Conservation (phyloP, 768 basidiomycete species). For the Mycena sanguinolenta region DNA sequence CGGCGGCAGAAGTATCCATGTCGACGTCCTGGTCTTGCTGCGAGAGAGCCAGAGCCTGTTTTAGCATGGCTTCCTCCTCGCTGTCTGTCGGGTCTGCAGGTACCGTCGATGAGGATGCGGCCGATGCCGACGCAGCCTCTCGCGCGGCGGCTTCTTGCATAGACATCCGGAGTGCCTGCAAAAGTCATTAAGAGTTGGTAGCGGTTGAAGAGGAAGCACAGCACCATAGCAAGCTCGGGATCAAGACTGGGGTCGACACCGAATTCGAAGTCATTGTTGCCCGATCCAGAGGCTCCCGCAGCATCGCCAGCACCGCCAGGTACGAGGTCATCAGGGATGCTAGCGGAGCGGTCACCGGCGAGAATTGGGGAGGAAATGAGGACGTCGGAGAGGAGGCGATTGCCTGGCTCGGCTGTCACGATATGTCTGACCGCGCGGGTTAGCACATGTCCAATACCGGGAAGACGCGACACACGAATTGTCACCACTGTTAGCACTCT, state of each 20-base stretch:
- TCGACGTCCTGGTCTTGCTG: constrained; percentile 66
- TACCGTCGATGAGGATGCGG: constrained; percentile 42
- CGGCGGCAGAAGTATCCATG: constrained; percentile 39
- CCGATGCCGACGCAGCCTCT: constrained; percentile 59
- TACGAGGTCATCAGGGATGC: constrained; percentile 75
- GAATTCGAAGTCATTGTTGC: constrained; percentile 78
- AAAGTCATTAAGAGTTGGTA: background rate
- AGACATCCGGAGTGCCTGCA: constrained; percentile 94
- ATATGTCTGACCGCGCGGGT: constrained; percentile 74
- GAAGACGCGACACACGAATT: constrained; percentile 76
- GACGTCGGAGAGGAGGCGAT: constrained; percentile 85
- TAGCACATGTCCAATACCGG: background rate
- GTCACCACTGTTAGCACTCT: constrained; percentile 83
- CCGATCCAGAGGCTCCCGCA: constrained; percentile 60
- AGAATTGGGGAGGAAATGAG: constrained; percentile 87
- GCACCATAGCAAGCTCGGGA: constrained; percentile 96
- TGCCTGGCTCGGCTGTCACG: constrained; percentile 81
- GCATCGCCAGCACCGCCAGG: constrained; percentile 61
- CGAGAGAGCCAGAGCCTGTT: constrained; percentile 84
- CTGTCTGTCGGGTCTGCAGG: constrained; percentile 67
- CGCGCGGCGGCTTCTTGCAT: constrained; percentile 95
- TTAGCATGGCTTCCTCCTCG: constrained; percentile 85
- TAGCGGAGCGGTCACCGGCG: constrained; percentile 76
- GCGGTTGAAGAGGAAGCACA: background rate
- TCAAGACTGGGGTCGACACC: constrained; percentile 96